phyloP scores from a whole-genome alignment of 345 rosid genomes.

The Eucalyptus erythrocorys region DNA sequence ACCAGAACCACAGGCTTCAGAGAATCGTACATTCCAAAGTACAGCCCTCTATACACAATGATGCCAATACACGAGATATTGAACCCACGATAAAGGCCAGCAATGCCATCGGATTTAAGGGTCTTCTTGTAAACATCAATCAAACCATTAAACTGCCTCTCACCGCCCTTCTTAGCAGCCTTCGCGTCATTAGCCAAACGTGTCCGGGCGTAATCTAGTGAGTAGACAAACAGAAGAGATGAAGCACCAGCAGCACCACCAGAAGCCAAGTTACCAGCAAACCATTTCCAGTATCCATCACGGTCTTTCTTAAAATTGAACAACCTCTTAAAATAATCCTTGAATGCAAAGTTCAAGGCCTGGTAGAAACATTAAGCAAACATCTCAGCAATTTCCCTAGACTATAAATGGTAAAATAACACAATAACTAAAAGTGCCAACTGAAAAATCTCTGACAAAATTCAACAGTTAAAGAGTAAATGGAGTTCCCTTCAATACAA shows the following conservation, averaged over 20 bases:
- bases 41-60: conserved; percentile 42
- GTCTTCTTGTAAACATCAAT: conserved; percentile 47
- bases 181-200: conserved; percentile 44
- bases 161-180: conserved; percentile 37
- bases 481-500: not conserved
- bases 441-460: not conserved
- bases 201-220: conserved; percentile 40
- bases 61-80: conserved; percentile 41
- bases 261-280: conserved; percentile 50
- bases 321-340: conserved; percentile 39
- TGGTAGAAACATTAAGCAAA: not conserved
- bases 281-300: conserved; percentile 53
- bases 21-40: conserved; percentile 55
- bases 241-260: conserved; percentile 56
- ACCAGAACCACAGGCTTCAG: conserved; percentile 42
- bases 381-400: not conserved
- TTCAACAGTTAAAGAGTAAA: not conserved
- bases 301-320: conserved; percentile 45
- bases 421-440: not conserved
- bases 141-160: conserved; percentile 45
- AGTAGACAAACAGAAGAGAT: conserved; percentile 39
- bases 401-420: not conserved
- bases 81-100: conserved; percentile 53
- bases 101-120: conserved; percentile 29
- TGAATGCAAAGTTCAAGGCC: conserved; percentile 53